Evolutionary conservation across 2,329 filamentous ascomycete species (phyloP).

Genomic region (Beauveria rudraprayagi): DNA sequence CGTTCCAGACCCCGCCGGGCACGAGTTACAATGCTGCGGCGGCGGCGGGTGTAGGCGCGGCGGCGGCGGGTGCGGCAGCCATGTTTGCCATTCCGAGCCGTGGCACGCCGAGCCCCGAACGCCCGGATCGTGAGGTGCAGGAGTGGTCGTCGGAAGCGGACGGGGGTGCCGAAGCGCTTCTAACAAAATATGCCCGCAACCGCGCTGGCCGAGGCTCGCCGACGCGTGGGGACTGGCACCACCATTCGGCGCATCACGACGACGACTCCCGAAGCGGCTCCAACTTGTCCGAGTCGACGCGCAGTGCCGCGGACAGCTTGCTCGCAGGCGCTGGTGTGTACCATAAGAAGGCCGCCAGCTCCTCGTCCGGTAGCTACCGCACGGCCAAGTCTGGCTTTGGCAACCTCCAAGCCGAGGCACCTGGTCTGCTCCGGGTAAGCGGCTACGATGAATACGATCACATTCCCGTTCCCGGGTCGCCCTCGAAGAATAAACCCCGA

Average conservation of each 20-base stretch:
- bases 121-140: constrained; percentile 44
- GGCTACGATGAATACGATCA: constrained; percentile 28
- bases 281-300: constrained; percentile 47
- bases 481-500: constrained; percentile 48
- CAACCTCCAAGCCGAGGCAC: constrained; percentile 45
- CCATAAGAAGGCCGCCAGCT: constrained; percentile 31
- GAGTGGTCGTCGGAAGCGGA: constrained; percentile 52
- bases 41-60: constrained; percentile 14
- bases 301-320: constrained; percentile 35
- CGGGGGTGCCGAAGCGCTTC: constrained; percentile 40
- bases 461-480: constrained; percentile 38
- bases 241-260: constrained; percentile 28
- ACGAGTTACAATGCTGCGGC: constrained; percentile 3
- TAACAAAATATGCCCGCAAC: constrained; percentile 34
- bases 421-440: constrained; percentile 28
- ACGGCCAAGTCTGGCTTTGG: constrained; percentile 47
- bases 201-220: constrained; percentile 30
- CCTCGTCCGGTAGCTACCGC: constrained; percentile 39
- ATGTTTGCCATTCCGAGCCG: constrained; percentile 21
- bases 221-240: constrained; percentile 28
- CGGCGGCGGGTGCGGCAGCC: neutral
- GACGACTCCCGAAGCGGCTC: constrained; percentile 48
- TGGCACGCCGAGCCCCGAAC: constrained; percentile 35
- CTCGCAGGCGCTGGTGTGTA: constrained; percentile 29
- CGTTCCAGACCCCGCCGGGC: constrained; percentile 39